Conservation (phyloP, 345 rosid species). For the Camelina hispida region DNA sequence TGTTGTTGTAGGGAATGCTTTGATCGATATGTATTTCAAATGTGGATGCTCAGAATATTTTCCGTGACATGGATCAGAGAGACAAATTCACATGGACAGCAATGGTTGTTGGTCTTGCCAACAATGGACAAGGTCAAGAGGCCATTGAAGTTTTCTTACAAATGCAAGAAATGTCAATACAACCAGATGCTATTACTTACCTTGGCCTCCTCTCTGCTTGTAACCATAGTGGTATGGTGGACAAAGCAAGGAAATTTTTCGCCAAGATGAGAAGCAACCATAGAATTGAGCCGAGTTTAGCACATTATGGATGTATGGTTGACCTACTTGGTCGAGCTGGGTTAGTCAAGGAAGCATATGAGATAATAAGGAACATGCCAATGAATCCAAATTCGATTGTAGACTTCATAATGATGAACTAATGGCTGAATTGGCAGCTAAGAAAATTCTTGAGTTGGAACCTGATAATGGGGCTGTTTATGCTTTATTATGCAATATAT, state of each 20-base stretch:
- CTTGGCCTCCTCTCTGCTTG: constrained; percentile 63
- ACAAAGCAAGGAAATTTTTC: constrained; percentile 50
- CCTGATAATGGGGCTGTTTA: constrained; percentile 59
- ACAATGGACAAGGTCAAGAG: constrained; percentile 60
- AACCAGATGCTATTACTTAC: constrained; percentile 58
- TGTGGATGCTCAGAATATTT: constrained; percentile 61
- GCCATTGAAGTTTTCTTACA: constrained; percentile 56
- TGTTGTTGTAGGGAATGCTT: constrained; percentile 60
- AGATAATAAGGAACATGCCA: constrained; percentile 67
- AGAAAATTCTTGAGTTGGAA: constrained; percentile 49
- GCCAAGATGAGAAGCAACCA: constrained; percentile 47
- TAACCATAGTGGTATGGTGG: constrained; percentile 58
- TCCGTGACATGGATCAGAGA: constrained; percentile 48
- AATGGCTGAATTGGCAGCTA: constrained; percentile 58
- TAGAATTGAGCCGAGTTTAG: constrained; percentile 47
- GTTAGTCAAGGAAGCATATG: constrained; percentile 52
- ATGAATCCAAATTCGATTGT: constrained; percentile 61
- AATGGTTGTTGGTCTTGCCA: constrained; percentile 76
- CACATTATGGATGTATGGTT: constrained; percentile 70
- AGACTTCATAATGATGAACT: constrained; percentile 57
- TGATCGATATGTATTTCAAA: constrained; percentile 75
- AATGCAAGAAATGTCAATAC: constrained; percentile 62
- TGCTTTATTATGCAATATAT: constrained; percentile 59
- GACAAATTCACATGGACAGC: constrained; percentile 69
- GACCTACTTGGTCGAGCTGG: constrained; percentile 78